These are phyloP conservation scores for Claviceps lovelessii DNA, from an alignment of 2,329 filamentous ascomycete genomes.

Conservation along the genomic window DNA sequence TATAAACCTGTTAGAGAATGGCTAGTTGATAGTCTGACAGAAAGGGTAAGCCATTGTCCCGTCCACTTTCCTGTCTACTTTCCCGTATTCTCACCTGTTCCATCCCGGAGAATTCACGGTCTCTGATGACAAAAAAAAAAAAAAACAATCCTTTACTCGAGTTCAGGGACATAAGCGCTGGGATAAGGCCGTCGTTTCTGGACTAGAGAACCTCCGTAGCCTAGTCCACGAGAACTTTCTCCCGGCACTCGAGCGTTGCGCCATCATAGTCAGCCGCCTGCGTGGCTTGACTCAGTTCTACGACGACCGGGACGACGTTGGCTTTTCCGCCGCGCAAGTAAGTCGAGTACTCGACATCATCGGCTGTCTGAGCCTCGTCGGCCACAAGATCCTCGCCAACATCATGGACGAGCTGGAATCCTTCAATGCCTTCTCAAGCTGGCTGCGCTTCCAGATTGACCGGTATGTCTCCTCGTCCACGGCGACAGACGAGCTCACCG, in stretches of 20 bases:
- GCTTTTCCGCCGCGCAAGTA: conserved; percentile 49
- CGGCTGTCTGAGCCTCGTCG: conserved; percentile 59
- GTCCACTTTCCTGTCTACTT: not conserved
- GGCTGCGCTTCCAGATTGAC: conserved; percentile 75
- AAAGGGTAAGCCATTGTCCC: conserved; percentile 43
- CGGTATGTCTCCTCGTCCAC: conserved; percentile 50
- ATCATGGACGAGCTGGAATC: conserved; percentile 64
- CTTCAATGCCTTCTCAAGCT: conserved; percentile 65
- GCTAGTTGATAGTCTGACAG: conserved; percentile 69
- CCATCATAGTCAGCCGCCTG: conserved; percentile 67
- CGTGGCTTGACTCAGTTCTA: conserved; percentile 73
- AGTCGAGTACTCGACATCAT: conserved; percentile 55
- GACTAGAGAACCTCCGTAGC: conserved; percentile 62
- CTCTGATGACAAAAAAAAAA: not conserved
- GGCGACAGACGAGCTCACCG: conserved; percentile 55
- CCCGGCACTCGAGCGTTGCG: conserved; percentile 71
- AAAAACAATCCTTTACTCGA: not conserved
- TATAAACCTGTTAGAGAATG: conserved; percentile 67
- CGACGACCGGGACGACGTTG: conserved; percentile 49
- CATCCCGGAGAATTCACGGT: not conserved
- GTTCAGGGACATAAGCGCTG: conserved; percentile 76
- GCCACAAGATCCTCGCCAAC: conserved; percentile 56
- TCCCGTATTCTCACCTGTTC: not conserved
- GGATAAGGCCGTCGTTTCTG: conserved; percentile 72
- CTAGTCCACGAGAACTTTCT: conserved; percentile 79